These are phyloP conservation scores for Ploettnerulaceae sp. DNA, from an alignment of 2,329 filamentous ascomycete genomes.

Conservation along the genomic window DNA sequence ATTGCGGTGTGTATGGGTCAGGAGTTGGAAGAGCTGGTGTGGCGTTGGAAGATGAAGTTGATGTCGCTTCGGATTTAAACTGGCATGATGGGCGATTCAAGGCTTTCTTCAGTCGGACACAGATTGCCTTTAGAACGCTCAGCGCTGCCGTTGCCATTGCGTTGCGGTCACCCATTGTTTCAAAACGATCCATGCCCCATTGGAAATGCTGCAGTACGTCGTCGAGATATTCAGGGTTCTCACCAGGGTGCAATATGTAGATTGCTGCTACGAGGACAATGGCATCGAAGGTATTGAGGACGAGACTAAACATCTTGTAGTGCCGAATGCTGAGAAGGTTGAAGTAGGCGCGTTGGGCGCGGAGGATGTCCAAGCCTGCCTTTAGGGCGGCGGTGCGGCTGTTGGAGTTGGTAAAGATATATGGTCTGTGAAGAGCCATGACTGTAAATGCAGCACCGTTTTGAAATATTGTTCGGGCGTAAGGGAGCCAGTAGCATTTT, in stretches of 20 bases:
- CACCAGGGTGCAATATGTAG: slow-evolving; percentile 55
- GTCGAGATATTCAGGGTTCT: slow-evolving; percentile 46
- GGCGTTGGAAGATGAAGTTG: slow-evolving; percentile 4
- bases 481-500: slow-evolving; percentile 49
- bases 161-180: slow-evolving; percentile 50
- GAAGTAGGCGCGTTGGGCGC: slow-evolving; percentile 49
- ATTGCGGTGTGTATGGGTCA: slow-evolving; percentile 7
- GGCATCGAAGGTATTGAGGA: slow-evolving; percentile 61
- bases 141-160: slow-evolving; percentile 49
- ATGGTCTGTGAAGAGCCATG: slow-evolving; percentile 57
- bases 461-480: slow-evolving; percentile 45
- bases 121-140: slow-evolving; percentile 51
- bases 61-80: slow-evolving; percentile 1
- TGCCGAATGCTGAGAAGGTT: slow-evolving; percentile 45
- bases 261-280: slow-evolving; percentile 56
- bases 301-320: slow-evolving; percentile 51
- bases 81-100: slow-evolving; percentile 9
- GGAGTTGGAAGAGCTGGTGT: slow-evolving; percentile 8
- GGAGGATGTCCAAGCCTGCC: slow-evolving; percentile 51
- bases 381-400: slow-evolving; percentile 52
- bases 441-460: slow-evolving; percentile 46
- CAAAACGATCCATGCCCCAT: slow-evolving; percentile 55
- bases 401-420: slow-evolving; percentile 52
- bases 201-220: slow-evolving; percentile 51
- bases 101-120: slow-evolving; percentile 48